Evolutionary conservation across 2,329 filamentous ascomycete genomes (phyloP).

Genomic region (Trichophyton verrucosum): DNA sequence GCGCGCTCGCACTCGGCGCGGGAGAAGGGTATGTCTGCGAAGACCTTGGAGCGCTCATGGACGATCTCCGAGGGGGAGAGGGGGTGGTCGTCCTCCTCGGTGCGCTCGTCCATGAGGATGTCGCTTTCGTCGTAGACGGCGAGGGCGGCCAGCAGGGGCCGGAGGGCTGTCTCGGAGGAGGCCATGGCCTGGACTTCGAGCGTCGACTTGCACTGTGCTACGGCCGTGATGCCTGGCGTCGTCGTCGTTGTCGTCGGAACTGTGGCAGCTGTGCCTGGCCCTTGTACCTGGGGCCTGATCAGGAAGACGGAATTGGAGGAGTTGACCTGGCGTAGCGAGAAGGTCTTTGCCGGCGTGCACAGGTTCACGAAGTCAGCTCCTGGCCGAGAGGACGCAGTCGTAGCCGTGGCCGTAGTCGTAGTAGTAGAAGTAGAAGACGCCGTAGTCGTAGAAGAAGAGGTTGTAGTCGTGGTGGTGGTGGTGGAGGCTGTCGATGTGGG

Average conservation of each 20-base stretch:
- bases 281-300: conserved; percentile 26
- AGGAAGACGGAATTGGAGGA: conserved; percentile 53
- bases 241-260: neutral
- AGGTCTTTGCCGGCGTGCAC: conserved; percentile 47
- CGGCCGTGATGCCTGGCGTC: conserved; percentile 25
- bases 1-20: conserved; percentile 38
- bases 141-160: neutral
- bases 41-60: conserved; percentile 21
- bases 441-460: too few species aligned
- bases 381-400: too few species aligned
- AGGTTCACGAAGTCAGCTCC: conserved; percentile 39
- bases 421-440: too few species aligned
- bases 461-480: neutral
- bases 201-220: conserved; percentile 35
- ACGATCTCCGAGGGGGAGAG: conserved; percentile 9
- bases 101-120: neutral
- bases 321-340: conserved; percentile 50
- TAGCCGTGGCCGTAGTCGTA: neutral
- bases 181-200: conserved; percentile 29
- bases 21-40: conserved; percentile 42
- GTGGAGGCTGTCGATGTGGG: neutral
- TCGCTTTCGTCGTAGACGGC: neutral
- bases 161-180: neutral
- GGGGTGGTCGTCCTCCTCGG: conserved; percentile 3
- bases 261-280: too few species aligned